Evolutionary conservation across 345 rosid species (phyloP), one percentile per base, ranked within the genome.

Genomic region (Corchorus olitorius): DNA sequence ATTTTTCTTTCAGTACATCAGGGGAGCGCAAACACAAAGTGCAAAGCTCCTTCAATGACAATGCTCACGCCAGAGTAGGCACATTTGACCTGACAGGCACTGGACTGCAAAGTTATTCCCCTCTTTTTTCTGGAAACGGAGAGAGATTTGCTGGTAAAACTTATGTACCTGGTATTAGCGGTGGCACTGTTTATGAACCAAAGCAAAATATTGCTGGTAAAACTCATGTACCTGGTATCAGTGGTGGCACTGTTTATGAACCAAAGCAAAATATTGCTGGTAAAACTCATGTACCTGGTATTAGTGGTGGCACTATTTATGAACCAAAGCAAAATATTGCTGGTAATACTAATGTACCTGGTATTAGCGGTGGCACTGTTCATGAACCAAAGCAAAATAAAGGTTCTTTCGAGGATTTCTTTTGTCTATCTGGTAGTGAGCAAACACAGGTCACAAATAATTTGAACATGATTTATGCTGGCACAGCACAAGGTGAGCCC

Each of bases 311-410:
- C 52, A 59, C 52, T 59, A 43, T 78, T n/a, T 80, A 78, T 27
- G 27, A 27, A 27, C 27, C 27, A 27, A 27, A 27, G 27, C 27
- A 27, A 27, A 27, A 27, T 27, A 27, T 27, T 27, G 27, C 77
- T 77, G 6, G 46, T 50, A 74, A 73, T 65, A 77, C 70, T 27
- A 59, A 77, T 20, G 52, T 56, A 45, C 60, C 76, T 49, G 78
- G 73, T 64, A 6, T 60, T 52, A 49, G 43, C 72, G 53, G 78
- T 48, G 66, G 78, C 52, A 59, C 52, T 59, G 49, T 78, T n/a
- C 82, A 78, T 65, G 79, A 75, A 53, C 73, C 55, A 55, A 79
- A 80, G 83, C 76, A 69, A 68, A 82, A 78, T 69, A 81, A 69
- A 75, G 78, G 67, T 67, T 74, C 82, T 50, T 62, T 41, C 75